Base-by-base conservation (phyloP, 345 rosid species). In the Iberis pinnata region DNA sequence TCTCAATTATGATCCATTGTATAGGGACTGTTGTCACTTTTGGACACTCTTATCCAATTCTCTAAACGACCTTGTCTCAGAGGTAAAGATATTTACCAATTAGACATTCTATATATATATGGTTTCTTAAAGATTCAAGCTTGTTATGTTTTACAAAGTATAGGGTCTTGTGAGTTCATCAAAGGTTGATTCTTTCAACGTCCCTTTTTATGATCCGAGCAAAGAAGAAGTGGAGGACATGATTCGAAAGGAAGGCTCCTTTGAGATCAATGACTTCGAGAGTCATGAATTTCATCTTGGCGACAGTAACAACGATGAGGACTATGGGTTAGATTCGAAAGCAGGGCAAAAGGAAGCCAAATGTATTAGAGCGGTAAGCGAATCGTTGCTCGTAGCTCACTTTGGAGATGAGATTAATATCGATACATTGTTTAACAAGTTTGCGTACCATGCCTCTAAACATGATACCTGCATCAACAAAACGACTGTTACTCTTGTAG, bases 91-190 rank as follows among this genome's bases (percentile, higher is more conserved):
- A 1, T 18, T 22, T 8, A 22, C 17, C 20, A 49, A 13, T 51
- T 12, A 22, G 6, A 22, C 25, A 22, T 22, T 22, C 25, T 6
- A 22, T 22, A 22, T 22, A 22, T 6, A 22, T 22, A 22, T 22
- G 25, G 25, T n/a, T n/a, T n/a, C n/a, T n/a, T n/a, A n/a, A n/a
- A n/a, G n/a, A n/a, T n/a, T n/a, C n/a, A n/a, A n/a, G n/a, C n/a
- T n/a, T n/a, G n/a, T n/a, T n/a, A n/a, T n/a, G n/a, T n/a, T n/a
- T n/a, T n/a, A n/a, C n/a, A n/a, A n/a, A 22, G 25, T 22, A 22
- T 22, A 76, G 78, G 82, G 82, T 5, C 29, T 36, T 4, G 55
- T 76, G 13, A 69, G 73, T 54, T 72, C 64, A 25, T 56, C 17
- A 6, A 67, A 72, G 14, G 14, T 74, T 52, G 61, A 72, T 15